Base-by-base conservation (phyloP, 345 rosid genomes). In the Gynandropsis gynandra region DNA sequence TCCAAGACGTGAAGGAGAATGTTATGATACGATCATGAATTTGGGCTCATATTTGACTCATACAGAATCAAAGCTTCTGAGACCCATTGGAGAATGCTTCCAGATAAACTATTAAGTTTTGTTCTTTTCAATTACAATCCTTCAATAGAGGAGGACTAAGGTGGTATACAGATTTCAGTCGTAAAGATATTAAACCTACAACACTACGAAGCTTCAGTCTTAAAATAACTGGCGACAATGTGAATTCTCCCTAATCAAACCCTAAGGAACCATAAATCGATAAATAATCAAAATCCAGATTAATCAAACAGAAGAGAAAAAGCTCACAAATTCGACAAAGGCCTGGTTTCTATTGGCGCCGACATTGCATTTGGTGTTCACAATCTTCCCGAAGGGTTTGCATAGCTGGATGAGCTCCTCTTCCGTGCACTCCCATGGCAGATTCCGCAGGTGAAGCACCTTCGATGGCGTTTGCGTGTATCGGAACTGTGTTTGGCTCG, bases 321-420 rank as follows among this genome's bases (percentile, higher is more conserved):
- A 39, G 36, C 82, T 69, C 66, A 87, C 93, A 52, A 82, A 87
- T 76, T 87, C 98, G 24, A 92, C 96, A 49, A 92, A 92, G 40
- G 96, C 96, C 75, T 87, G 96, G 62, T 92, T 92, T 37, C 80
- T 81, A 71, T 92, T 92, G 68, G 93, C 93, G 59, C 95, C 87
- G 31, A 83, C 87, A 66, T 80, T 80, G 72, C 80, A 70, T 72
- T 80, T 78, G 62, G 87, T 83, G 66, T 83, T 83, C 59, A 83
- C 74, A 70, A 80, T 79, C 71, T 65, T 78, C 24, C 98, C 95
- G 72, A 92, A 92, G 52, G 96, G 95, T 58, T 71, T 80, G 64
- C 95, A 82, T 31, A 92, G 92, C 66, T 87, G 17, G 58, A 83
- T 38, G 21, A 83, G 84, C 75, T 83, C 92, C 56, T 83, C 92